phyloP scores from a whole-genome alignment of 106 monocot genomes.

The Chionographis japonica region DNA sequence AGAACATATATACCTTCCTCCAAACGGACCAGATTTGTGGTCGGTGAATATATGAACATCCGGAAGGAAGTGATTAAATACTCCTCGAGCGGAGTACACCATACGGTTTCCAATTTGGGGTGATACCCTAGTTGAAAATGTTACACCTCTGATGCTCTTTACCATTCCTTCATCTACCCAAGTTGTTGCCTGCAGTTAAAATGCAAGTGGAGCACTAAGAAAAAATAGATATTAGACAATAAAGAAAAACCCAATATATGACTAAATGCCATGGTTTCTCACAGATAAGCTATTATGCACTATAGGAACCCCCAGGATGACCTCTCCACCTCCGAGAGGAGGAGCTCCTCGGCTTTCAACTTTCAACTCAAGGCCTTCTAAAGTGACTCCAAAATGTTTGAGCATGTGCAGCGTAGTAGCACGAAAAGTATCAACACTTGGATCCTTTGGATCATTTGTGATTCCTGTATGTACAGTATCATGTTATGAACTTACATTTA shows the following conservation, averaged over 20 bases:
- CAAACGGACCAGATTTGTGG: constrained; percentile 53
- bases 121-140: constrained; percentile 78
- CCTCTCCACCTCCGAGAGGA: constrained; percentile 89
- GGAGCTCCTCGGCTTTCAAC: constrained; percentile 73
- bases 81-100: constrained; percentile 67
- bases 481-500: not conserved
- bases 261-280: not conserved
- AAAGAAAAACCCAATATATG: not conserved
- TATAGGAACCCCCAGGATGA: constrained; percentile 67
- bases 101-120: constrained; percentile 70
- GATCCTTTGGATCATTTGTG: constrained; percentile 86
- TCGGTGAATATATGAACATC: constrained; percentile 93
- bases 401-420: constrained; percentile 76
- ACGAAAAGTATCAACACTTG: constrained; percentile 76
- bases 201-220: not conserved
- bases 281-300: constrained; percentile 49
- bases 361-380: constrained; percentile 74
- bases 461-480: constrained; percentile 44
- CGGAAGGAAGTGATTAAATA: constrained; percentile 71
- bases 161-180: constrained; percentile 97
- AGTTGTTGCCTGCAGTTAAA: constrained; percentile 49
- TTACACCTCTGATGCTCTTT: constrained; percentile 81
- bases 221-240: not conserved
- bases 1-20: constrained; percentile 58
- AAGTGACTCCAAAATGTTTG: constrained; percentile 80